phyloP scores from a whole-genome alignment of 1,139 yeast species.

The Kodamaea anthophila region DNA sequence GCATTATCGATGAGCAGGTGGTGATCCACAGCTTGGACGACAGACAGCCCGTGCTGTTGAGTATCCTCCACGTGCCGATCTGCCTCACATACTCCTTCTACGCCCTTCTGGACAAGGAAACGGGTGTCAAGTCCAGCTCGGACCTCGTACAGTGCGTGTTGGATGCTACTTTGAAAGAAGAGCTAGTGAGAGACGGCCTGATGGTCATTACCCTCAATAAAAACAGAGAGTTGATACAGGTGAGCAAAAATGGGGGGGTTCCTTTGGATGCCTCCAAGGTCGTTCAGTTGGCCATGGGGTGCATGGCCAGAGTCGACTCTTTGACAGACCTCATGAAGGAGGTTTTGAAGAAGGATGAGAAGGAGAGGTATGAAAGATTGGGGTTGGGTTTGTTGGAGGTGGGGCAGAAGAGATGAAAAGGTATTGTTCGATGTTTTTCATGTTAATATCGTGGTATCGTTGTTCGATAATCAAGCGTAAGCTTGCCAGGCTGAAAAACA shows the following conservation, averaged over 20 bases:
- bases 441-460: too few relatives aligned
- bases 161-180: constrained; percentile 79
- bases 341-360: constrained; percentile 52
- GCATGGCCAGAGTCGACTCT: constrained; percentile 55
- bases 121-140: constrained; percentile 60
- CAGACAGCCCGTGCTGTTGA: constrained; percentile 80
- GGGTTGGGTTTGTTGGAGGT: constrained; percentile 33
- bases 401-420: constrained; percentile 27
- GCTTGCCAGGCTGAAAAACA: too few relatives aligned
- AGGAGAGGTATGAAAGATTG: constrained; percentile 23
- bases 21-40: constrained; percentile 68
- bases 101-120: constrained; percentile 58
- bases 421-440: too few relatives aligned
- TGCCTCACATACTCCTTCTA: constrained; percentile 87
- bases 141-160: constrained; percentile 54
- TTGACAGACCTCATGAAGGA: constrained; percentile 60
- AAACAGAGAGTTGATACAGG: constrained; percentile 84
- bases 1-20: constrained; percentile 54
- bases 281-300: constrained; percentile 63
- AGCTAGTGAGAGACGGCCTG: constrained; percentile 67
- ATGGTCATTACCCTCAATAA: constrained; percentile 83
- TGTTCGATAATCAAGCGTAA: too few relatives aligned
- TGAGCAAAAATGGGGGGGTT: constrained; percentile 85
- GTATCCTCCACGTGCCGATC: constrained; percentile 83
- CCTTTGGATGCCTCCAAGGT: constrained; percentile 71